phyloP scores from a whole-genome alignment of 2,329 filamentous ascomycete genomes.

The Aotearoamyces nothofagi region DNA sequence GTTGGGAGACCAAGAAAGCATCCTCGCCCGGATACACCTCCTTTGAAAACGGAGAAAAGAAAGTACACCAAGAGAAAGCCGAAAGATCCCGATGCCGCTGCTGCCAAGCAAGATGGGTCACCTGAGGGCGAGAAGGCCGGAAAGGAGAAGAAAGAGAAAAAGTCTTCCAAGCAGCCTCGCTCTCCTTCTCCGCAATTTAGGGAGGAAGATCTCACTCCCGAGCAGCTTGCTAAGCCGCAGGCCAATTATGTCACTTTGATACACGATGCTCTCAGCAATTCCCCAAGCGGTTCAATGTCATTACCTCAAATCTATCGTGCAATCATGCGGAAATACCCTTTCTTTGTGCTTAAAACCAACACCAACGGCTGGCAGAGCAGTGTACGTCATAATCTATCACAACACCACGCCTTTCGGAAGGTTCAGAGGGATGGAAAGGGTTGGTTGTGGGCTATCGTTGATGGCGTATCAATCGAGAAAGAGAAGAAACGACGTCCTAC shows the following conservation, averaged over 20 bases:
- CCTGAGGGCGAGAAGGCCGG: slow-evolving; percentile 28
- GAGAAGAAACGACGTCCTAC: slow-evolving; percentile 30
- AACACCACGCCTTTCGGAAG: slow-evolving; percentile 38
- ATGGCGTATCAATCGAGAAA: slow-evolving; percentile 37
- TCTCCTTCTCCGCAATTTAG: slow-evolving; percentile 38
- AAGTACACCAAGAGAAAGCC: slow-evolving; percentile 50
- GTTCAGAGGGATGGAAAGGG: slow-evolving; percentile 37
- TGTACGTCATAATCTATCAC: slow-evolving; percentile 45
- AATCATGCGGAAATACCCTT: slow-evolving; percentile 41
- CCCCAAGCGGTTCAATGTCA: slow-evolving; percentile 32
- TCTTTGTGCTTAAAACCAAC: slow-evolving; percentile 34
- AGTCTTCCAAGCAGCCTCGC: slow-evolving; percentile 21
- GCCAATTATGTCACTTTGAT: slow-evolving; percentile 43
- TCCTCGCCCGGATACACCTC: slow-evolving; percentile 38
- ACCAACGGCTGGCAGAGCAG: slow-evolving; percentile 46
- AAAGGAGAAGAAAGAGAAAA: slow-evolving; percentile 43
- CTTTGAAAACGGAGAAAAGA: slow-evolving; percentile 42
- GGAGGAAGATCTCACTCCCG: slow-evolving; percentile 46
- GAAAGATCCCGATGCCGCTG: slow-evolving; percentile 25
- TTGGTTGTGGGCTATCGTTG: slow-evolving; percentile 38
- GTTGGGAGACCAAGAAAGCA: slow-evolving; percentile 51
- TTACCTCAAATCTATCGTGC: slow-evolving; percentile 44
- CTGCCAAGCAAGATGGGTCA: slow-evolving; percentile 37
- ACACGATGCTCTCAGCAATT: slow-evolving; percentile 36
- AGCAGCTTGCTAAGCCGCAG: slow-evolving; percentile 53